Base-by-base conservation (phyloP, 225 moss, liverwort and hornwort species). In the Marchantia polymorpha region DNA sequence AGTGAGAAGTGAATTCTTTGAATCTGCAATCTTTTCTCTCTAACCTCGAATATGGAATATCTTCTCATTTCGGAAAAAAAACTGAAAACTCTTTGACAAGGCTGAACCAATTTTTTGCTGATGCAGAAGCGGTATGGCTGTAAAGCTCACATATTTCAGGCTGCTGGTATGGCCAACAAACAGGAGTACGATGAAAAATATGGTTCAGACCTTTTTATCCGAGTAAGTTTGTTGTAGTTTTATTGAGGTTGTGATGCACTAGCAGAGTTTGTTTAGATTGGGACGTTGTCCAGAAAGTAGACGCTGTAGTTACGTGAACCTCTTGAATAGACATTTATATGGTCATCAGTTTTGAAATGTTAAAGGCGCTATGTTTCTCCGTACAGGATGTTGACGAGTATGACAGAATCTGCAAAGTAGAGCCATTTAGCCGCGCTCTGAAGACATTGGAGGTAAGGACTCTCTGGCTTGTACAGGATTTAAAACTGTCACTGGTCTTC, bases 331-430 rank as follows among this genome's bases (percentile, higher is more conserved):
- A 39, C 39, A 7, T 64, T 23, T 64, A 7, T 64, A 0, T 12
- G 25, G 64, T 64, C 2, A 26, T 64, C 64, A 9, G 26, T 23
- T 3, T 26, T 64, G 26, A 23, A 39, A 39, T 39, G n/a, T n/a
- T n/a, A n/a, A 17, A 10, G 12, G 52, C 64, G 7, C 39, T 47
- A 11, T 30, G 3, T 22, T 8, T 54, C 22, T 30, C 72, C 11
- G 15, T 15, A 26, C 55, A 96, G 95, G 85, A 92, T 77, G 86
- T 96, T 48, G 96, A 96, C 46, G 85, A 90, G 80, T 96, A 96
- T 81, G 96, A 96, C 86, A 92, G 88, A 73, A 90, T 96, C 81
- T 96, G 96, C 81, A 96, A 96, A 89, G 94, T 96, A 73, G 96
- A 96, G 83, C 96, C 96, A 52, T 96, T 96, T 77, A 84, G 64